Conservation (phyloP, 2,329 filamentous ascomycete genomes). For the Leptographium flavum region DNA sequence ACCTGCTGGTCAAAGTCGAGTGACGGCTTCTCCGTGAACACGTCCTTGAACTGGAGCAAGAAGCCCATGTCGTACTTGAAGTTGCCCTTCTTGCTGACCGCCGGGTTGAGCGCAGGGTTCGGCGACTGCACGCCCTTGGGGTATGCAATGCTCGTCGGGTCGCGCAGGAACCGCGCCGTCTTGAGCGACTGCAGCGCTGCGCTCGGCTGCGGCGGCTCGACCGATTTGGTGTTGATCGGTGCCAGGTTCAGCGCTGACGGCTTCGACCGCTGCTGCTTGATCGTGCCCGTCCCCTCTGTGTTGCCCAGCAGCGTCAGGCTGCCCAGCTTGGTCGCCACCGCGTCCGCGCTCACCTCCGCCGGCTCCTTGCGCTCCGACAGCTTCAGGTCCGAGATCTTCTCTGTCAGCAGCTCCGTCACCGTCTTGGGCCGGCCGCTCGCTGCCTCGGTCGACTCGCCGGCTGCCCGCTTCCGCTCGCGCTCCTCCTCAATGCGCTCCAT, state of each 20-base stretch:
- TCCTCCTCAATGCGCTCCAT: conserved; percentile 62
- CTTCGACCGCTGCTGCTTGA: conserved; percentile 54
- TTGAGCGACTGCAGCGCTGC: conserved; percentile 87
- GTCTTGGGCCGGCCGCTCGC: conserved; percentile 25
- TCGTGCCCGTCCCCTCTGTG: conserved; percentile 24
- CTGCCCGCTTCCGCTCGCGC: conserved; percentile 41
- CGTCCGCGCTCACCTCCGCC: conserved; percentile 21
- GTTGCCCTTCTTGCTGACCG: conserved; percentile 62
- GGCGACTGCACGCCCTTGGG: conserved; percentile 74
- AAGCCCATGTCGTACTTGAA: conserved; percentile 96
- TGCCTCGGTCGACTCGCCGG: conserved; percentile 30
- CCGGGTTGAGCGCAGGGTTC: conserved; percentile 78
- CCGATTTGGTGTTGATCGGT: conserved; percentile 63
- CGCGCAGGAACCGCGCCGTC: conserved; percentile 74
- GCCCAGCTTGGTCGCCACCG: conserved; percentile 35
- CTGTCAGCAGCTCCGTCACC: conserved; percentile 36
- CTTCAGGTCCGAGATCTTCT: conserved; percentile 23
- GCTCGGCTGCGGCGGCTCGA: conserved; percentile 86
- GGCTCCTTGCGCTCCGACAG: conserved; percentile 29
- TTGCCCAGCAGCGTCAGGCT: conserved; percentile 30
- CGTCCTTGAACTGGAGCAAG: conserved; percentile 86
- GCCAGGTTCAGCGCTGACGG: conserved; percentile 80
- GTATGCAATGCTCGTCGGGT: conserved; percentile 63
- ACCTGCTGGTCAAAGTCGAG: conserved; percentile 86
- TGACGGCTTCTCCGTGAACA: conserved; percentile 94